These are phyloP conservation scores for Fraxinus pennsylvanica DNA, from an alignment of 257 asterid species.

Conservation along the genomic window DNA sequence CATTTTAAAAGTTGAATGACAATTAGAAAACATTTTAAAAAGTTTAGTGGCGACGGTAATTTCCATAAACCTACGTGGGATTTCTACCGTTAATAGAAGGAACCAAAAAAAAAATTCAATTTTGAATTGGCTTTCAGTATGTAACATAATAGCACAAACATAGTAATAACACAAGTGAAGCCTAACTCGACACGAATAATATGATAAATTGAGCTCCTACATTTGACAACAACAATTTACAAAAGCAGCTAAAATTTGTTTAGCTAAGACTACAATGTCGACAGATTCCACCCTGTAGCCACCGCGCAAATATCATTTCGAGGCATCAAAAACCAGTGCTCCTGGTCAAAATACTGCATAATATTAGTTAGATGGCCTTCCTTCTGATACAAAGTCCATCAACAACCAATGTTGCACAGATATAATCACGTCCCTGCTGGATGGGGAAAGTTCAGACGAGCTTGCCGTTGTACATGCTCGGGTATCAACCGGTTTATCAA, in stretches of 20 bases:
- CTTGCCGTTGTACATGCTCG: constrained; percentile 50
- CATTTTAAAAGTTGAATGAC: too few species aligned
- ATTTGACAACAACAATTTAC: constrained; percentile 63
- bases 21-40: too few species aligned
- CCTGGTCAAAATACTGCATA: constrained; percentile 28
- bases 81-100: too few species aligned
- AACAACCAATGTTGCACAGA: background rate
- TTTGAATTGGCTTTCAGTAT: too few species aligned
- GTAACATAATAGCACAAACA: background rate
- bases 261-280: constrained; percentile 39
- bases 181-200: constrained; percentile 17
- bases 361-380: constrained; percentile 10
- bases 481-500: constrained; percentile 60
- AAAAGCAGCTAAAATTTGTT: constrained; percentile 32
- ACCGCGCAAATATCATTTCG: constrained; percentile 41
- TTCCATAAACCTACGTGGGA: too few species aligned
- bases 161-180: background rate
- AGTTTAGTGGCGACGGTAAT: too few species aligned
- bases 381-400: constrained; percentile 24
- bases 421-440: constrained; percentile 40
- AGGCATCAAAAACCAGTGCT: constrained; percentile 34
- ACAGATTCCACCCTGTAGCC: constrained; percentile 25
- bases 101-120: too few species aligned
- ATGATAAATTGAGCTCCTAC: constrained; percentile 26
- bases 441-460: constrained; percentile 34